Evolutionary conservation across 2,329 filamentous ascomycete species (phyloP), one percentile per base, ranked within the genome.

Genomic region (Bipolaris victoriae): DNA sequence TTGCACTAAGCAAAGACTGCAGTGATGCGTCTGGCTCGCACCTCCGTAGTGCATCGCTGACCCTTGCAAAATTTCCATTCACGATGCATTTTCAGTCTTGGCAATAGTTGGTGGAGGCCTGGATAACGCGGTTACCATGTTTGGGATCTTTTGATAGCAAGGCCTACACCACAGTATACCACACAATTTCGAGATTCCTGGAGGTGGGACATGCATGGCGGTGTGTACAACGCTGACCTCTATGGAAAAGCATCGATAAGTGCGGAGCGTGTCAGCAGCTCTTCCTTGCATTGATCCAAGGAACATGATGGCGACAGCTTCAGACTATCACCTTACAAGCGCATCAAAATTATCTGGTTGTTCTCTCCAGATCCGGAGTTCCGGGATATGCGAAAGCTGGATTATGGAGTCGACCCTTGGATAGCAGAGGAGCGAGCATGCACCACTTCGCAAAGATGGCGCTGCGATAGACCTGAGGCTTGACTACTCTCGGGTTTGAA

Each of bases 401-500:
- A 24, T 24, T 24, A 22, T 7, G 15, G 35, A 37, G 18, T 36
- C 20, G 5, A 11, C 33, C 18, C n/a, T 46, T 33, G 26, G 6
- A 35, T 29, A 46, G 15, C 18, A 51, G 36, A 22, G 29, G n/a
- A 16, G 22, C 24, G 15, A n/a, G 4, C 24, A n/a, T 43, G 40
- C 6, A n/a, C 40, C 40, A 43, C 15, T 15, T 43, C 20, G 22
- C 22, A 13, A 43, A 18, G 13, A 3, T 22, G 22, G 26, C 10
- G 18, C 7, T 33, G 1, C 33, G 39, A 13, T 20, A 40, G 13
- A 37, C 18, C 10, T 15, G 26, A 39, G 50, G 24, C 48, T 53
- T 57, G 50, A 51, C 45, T 40, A 15, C 43, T 53, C 50, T 24
- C 60, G 61, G 58, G 10, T 9, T 55, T 40, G 45, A 20, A 20